A percentile compares a stretch with the other conserved stretches of the same genome.
Conservation (phyloP, 129 eudicot genomes). For the Ambrosia artemisiifolia region DNA sequence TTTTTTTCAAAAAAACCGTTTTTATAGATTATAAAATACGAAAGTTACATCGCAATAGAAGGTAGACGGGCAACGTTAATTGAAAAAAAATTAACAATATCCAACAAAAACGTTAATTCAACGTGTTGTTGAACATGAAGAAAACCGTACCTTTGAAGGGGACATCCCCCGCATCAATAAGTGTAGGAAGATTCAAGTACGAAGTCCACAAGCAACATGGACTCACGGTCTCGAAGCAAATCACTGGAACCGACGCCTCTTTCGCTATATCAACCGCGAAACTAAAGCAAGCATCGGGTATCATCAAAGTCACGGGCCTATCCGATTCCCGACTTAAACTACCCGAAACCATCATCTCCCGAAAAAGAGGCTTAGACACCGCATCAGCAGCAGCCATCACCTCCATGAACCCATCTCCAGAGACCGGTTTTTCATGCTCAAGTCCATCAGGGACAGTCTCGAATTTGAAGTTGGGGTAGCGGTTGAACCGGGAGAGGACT, state of each 20-base stretch:
- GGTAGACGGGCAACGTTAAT: too few species aligned
- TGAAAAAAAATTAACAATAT: too few species aligned
- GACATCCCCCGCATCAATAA: constrained; percentile 37
- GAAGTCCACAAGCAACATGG: constrained; percentile 45
- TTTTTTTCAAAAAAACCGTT: too few species aligned
- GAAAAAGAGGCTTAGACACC: constrained; percentile 24
- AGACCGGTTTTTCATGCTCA: constrained; percentile 27
- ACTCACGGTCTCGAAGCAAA: constrained; percentile 38
- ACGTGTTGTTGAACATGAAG: neutral
- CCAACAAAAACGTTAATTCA: too few species aligned
- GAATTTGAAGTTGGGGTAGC: constrained; percentile 37
- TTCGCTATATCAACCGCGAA: constrained; percentile 22
- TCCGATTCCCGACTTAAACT: constrained; percentile 9
- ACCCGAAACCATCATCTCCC: constrained; percentile 37
- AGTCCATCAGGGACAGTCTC: constrained; percentile 37
- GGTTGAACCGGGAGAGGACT: constrained; percentile 37
- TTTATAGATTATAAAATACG: too few species aligned
- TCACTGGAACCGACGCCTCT: constrained; percentile 27
- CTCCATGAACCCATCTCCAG: constrained; percentile 30
- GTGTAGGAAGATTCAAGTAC: constrained; percentile 29
- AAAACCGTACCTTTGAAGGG: constrained; percentile 31
- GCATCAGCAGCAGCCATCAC: constrained; percentile 25
- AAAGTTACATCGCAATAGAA: too few species aligned
- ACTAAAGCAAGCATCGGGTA: constrained; percentile 33
- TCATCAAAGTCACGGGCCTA: constrained; percentile 37